Conservation (phyloP, 805 yeast genomes). For the Metschnikowia cerradonensis region DNA sequence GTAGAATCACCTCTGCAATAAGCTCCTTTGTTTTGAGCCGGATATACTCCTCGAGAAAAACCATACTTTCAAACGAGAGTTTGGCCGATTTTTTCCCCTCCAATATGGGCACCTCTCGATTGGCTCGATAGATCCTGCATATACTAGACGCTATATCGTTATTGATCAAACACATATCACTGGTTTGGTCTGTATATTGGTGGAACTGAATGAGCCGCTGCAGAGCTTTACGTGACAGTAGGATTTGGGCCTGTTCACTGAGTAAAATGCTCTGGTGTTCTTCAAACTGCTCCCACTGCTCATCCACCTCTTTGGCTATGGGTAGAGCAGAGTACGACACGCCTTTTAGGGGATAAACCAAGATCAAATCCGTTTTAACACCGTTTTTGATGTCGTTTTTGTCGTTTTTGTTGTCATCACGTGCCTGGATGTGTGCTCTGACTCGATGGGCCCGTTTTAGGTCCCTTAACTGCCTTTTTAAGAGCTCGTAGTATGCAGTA, state of each 20-base stretch:
- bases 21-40: constrained; percentile 14
- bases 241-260: constrained; percentile 17
- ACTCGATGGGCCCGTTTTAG: neutral
- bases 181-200: neutral
- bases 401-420: too few relatives aligned
- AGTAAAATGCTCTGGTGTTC: constrained; percentile 32
- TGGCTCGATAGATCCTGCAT: constrained; percentile 9
- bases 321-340: constrained; percentile 45
- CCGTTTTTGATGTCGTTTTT: too few relatives aligned
- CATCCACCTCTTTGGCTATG: constrained; percentile 49
- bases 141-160: neutral
- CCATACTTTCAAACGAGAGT: constrained; percentile 12
- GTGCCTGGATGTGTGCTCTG: neutral
- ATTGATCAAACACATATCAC: constrained; percentile 2
- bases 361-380: neutral
- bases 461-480: constrained; percentile 25
- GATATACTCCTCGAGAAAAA: constrained; percentile 21
- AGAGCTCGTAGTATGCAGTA: constrained; percentile 38
- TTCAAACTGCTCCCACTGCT: constrained; percentile 41
- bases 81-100: constrained; percentile 1
- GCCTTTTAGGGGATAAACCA: constrained; percentile 11
- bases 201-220: neutral
- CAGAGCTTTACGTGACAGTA: constrained; percentile 1
- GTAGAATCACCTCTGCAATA: constrained; percentile 13
- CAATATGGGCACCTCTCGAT: constrained; percentile 5